Evolutionary conservation across 208 protist genomes (phyloP), one percentile per base, ranked within the genome.

Genomic region (Strigomonas culicis): DNA sequence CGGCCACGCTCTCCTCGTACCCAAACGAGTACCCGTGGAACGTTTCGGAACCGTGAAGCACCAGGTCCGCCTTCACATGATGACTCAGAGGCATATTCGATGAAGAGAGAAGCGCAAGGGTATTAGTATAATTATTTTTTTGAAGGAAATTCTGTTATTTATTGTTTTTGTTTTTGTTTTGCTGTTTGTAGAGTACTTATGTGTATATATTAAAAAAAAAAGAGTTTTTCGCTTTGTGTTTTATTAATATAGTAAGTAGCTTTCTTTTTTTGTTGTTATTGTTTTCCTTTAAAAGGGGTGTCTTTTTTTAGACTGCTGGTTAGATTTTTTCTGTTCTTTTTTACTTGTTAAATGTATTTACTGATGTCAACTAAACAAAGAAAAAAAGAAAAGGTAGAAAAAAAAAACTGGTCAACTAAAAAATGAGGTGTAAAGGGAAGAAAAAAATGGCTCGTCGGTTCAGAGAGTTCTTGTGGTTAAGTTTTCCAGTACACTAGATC

Each of bases 11-110:
- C 25, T 79, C 77, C 46, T 96, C 82, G n/a, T 98, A 97, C 43
- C 98, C 98, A 73, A 99, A 99, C 53, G 84, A 91, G 61, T 90
- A 86, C 41, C 98, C 98, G n/a, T 82, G 31, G 67, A 97, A 98
- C 41, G 70, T 57, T 39, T 93, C 89, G 11, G 97, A 98, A 76
- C 98, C 98, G 53, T 92, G 84, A 21, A 99, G 80, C 27, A 98
- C 67, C 34, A 99, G 88, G 28, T 77, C 72, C 4, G 89, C 89
- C 61, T 81, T 82, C 21, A 75, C 64, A 50, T 72, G 53, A 1
- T 71, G 27, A 46, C 83, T 61, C 72, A 87, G 6, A 4, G 52
- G 10, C 24, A 27, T 58, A 8, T 52, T 7, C 6, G 6, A 19
- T 52, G 30, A 52, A 52, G n/a, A 27, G 19, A 22, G 27, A 51